A percentile compares a stretch with the other conserved stretches of the same genome.
These are phyloP conservation scores for Striga asiatica DNA, from an alignment of 257 asterid genomes.

Conservation along the genomic window DNA sequence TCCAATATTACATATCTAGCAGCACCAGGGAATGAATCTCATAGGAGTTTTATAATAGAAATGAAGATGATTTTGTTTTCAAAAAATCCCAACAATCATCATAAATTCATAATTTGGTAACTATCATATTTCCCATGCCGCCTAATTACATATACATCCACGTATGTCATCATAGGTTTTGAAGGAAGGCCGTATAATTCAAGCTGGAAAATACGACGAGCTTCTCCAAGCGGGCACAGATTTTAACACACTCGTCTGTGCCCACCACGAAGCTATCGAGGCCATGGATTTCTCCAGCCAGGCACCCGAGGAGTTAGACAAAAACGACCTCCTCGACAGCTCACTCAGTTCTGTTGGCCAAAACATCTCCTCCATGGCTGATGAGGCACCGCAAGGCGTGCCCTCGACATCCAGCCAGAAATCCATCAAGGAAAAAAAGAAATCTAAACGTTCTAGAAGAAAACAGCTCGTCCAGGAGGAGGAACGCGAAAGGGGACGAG, in stretches of 20 bases:
- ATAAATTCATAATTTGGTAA: too few relatives aligned
- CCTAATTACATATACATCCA: too few relatives aligned
- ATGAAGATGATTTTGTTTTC: too few relatives aligned
- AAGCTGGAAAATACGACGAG: slow-evolving; percentile 91
- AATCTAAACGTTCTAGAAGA: slow-evolving; percentile 68
- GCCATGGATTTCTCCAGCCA: slow-evolving; percentile 74
- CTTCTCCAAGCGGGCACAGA: slow-evolving; percentile 95
- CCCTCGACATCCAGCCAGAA: slow-evolving; percentile 50
- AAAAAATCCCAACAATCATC: too few relatives aligned
- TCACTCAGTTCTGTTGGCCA: slow-evolving; percentile 48
- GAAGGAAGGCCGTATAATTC: slow-evolving; percentile 78
- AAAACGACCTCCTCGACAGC: slow-evolving; percentile 36
- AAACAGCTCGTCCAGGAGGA: slow-evolving; percentile 98
- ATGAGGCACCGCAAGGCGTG: slow-evolving; percentile 51
- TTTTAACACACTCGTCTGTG: slow-evolving; percentile 72
- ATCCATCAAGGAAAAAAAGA: slow-evolving; percentile 83
- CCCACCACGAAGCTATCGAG: slow-evolving; percentile 95
- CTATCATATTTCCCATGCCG: too few relatives aligned
- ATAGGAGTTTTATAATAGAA: too few relatives aligned
- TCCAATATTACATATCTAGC: not conserved
- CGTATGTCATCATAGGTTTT: too few relatives aligned
- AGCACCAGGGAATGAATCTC: not conserved
- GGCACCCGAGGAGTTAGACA: slow-evolving; percentile 48
- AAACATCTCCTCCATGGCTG: slow-evolving; percentile 39
- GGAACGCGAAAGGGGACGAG: slow-evolving; percentile 89